These are phyloP conservation scores for Paraurostyla sp. DNA, from an alignment of 73 alveolate species.

Conservation along the genomic window DNA sequence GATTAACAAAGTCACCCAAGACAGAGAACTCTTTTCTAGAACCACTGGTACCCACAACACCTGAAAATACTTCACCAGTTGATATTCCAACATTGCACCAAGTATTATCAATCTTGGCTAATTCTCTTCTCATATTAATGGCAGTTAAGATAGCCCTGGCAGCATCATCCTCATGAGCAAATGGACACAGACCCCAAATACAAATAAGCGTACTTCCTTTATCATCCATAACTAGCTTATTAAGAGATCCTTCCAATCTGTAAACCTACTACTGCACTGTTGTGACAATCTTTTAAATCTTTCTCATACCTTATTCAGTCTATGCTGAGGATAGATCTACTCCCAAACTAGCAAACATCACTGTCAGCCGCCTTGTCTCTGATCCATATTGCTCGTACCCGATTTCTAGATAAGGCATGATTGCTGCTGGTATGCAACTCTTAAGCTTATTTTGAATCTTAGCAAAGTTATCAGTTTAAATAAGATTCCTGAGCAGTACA, in stretches of 20 bases:
- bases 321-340: conserved; percentile 91
- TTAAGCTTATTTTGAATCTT: conserved; percentile 80
- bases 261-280: conserved; percentile 91
- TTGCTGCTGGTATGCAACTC: conserved; percentile 95
- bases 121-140: conserved; percentile 80
- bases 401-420: conserved; percentile 92
- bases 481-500: conserved; percentile 83
- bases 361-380: conserved; percentile 92
- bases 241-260: conserved; percentile 94
- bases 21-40: conserved; percentile 97
- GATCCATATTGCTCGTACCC: conserved; percentile 92
- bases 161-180: conserved; percentile 96
- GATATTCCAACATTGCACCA: conserved; percentile 93
- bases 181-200: conserved; percentile 97
- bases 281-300: conserved; percentile 87
- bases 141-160: conserved; percentile 94
- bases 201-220: conserved; percentile 92
- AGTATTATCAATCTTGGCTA: conserved; percentile 78
- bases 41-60: conserved; percentile 97
- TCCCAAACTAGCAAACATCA: conserved; percentile 93
- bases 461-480: conserved; percentile 78
- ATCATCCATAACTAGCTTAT: conserved; percentile 97
- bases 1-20: conserved; percentile 96
- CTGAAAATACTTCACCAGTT: conserved; percentile 96
- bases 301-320: conserved; percentile 88